Conservation (phyloP, 2,329 filamentous ascomycete genomes). For the Tolypocladium nubicola region DNA sequence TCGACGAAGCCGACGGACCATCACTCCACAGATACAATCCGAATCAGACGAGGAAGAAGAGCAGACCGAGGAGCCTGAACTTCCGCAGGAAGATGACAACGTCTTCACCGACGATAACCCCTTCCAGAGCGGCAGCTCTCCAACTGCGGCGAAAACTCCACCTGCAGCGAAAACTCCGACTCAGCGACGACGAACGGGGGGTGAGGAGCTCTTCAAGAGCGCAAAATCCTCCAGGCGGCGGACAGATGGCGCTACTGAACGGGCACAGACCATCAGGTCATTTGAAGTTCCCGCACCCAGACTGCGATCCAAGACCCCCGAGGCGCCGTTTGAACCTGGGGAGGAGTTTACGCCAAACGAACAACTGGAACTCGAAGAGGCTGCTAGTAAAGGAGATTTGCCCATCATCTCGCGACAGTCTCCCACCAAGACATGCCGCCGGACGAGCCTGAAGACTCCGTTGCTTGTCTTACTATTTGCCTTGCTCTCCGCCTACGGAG, state of each 20-base stretch:
- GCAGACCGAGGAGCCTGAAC: constrained; percentile 21
- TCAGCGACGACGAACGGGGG: constrained; percentile 38
- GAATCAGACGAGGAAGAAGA: constrained; percentile 39
- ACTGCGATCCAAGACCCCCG: constrained; percentile 20
- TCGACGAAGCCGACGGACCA: constrained; percentile 40
- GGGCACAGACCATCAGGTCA: constrained; percentile 33
- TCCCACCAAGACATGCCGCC: constrained; percentile 21
- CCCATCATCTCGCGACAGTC: constrained; percentile 32
- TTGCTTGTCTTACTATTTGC: constrained; percentile 62
- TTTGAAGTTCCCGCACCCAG: constrained; percentile 44
- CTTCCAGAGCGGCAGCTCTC: constrained; percentile 78
- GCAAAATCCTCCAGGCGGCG: constrained; percentile 32
- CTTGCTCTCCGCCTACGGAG: constrained; percentile 60
- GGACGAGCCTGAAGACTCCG: constrained; percentile 48
- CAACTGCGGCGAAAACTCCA: constrained; percentile 39
- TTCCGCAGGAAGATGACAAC: constrained; percentile 22
- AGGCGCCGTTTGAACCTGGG: constrained; percentile 48
- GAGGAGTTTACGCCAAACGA: constrained; percentile 95
- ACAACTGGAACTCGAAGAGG: constrained; percentile 67
- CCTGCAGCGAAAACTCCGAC: constrained; percentile 34
- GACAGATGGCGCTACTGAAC: constrained; percentile 23
- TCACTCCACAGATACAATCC: constrained; percentile 40
- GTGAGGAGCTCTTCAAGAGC: constrained; percentile 29
- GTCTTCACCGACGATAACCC: constrained; percentile 87
- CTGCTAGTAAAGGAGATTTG: constrained; percentile 42